Evolutionary conservation across 2,329 filamentous ascomycete species (phyloP).

Genomic region (Cladophialophora carrionii): DNA sequence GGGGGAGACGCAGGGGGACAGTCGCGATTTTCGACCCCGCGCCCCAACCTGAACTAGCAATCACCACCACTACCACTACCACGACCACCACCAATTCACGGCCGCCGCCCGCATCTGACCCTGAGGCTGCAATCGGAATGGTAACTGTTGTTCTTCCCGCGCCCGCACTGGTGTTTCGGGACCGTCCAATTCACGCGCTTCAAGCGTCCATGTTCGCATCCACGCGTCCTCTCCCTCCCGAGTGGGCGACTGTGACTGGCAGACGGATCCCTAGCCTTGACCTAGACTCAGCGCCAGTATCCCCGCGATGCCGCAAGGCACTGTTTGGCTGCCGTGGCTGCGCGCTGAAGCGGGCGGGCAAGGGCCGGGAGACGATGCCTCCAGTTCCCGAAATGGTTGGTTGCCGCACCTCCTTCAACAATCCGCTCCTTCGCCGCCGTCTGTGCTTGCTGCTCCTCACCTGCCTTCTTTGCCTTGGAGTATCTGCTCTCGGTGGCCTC

Average conservation of each 20-base stretch:
- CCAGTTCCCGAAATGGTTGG: conserved; percentile 3
- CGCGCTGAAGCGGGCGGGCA: conserved; percentile 1
- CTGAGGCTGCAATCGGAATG: conserved; percentile 12
- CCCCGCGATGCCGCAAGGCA: conserved; percentile 11
- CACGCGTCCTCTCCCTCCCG: conserved; percentile 5
- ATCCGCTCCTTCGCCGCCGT: conserved; percentile 18
- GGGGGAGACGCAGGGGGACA: conserved; percentile 1
- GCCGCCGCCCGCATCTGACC: neutral
- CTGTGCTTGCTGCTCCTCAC: conserved; percentile 9
- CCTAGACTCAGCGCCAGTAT: neutral
- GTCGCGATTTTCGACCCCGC: neutral
- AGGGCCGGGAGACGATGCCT: conserved; percentile 6
- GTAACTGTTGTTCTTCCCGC: neutral
- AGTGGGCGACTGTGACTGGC: neutral
- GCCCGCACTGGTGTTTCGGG: neutral
- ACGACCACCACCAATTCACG: neutral
- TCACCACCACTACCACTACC: neutral
- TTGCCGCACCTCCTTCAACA: conserved; percentile 4
- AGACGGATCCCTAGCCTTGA: conserved; percentile 1
- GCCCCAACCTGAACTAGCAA: neutral
- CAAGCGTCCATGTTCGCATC: neutral
- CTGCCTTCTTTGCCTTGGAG: neutral
- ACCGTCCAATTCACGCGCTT: conserved; percentile 4
- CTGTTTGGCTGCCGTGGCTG: neutral
- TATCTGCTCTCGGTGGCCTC: neutral